Percentiles rank a stretch among this genome's conserved stretches.
Conservation (phyloP, 129 eudicot species). For the Ambrosia trifida region DNA sequence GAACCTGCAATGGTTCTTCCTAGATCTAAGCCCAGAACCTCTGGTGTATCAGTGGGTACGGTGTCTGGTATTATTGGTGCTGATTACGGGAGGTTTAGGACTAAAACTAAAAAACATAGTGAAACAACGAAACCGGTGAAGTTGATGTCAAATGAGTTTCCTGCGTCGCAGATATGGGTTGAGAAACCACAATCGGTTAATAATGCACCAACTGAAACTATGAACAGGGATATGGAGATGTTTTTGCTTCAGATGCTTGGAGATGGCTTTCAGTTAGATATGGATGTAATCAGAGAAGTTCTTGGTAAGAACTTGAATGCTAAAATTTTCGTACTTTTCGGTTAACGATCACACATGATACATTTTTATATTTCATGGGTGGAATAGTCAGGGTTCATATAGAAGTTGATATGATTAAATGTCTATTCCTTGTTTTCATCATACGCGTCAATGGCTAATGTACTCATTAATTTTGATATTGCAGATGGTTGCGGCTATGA, state of each 20-base stretch:
- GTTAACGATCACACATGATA: background rate
- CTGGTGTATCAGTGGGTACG: slow-evolving; percentile 52
- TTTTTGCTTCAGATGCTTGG: slow-evolving; percentile 82
- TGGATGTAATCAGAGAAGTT: slow-evolving; percentile 58
- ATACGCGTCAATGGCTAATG: slow-evolving; percentile 10
- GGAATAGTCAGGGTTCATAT: background rate
- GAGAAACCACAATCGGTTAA: slow-evolving; percentile 31
- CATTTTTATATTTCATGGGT: background rate
- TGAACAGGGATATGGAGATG: slow-evolving; percentile 51
- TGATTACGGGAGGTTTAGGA: slow-evolving; percentile 47
- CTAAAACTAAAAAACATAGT: slow-evolving; percentile 30
- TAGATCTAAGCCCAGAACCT: slow-evolving; percentile 40
- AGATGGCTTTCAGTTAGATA: slow-evolving; percentile 66
- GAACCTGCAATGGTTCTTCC: slow-evolving; percentile 24
- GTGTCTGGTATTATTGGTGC: slow-evolving; percentile 59
- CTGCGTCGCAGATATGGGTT: slow-evolving; percentile 56
- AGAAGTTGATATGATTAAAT: background rate
- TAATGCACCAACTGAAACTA: slow-evolving; percentile 31
- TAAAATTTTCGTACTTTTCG: background rate
- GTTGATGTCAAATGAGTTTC: slow-evolving; percentile 48
- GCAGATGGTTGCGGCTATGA: slow-evolving; percentile 90
- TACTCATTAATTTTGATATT: slow-evolving; percentile 29
- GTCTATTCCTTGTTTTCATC: background rate
- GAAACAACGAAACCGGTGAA: slow-evolving; percentile 48
- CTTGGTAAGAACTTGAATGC: slow-evolving; percentile 47